Conservation (phyloP, 2,329 filamentous ascomycete genomes). For the Pseudogymnoascus sp. region DNA sequence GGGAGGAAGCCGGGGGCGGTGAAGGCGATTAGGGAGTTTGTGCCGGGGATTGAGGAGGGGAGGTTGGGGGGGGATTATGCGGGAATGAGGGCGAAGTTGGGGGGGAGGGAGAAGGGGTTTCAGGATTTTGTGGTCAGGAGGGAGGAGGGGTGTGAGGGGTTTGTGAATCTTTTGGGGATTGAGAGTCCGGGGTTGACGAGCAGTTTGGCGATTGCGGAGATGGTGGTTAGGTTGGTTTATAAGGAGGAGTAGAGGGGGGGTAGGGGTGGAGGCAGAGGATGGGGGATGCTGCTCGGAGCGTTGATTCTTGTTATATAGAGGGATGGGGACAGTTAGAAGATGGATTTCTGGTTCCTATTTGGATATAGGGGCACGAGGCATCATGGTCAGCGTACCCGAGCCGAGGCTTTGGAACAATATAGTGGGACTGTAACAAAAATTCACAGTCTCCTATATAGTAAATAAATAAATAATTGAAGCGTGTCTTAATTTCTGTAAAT, state of each 20-base stretch:
- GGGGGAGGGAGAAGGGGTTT: conserved; percentile 55
- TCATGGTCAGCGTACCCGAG: neutral
- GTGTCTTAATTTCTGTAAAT: neutral
- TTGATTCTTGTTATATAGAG: neutral
- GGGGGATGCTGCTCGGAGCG: neutral
- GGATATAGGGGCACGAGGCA: neutral
- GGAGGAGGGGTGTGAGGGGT: conserved; percentile 72
- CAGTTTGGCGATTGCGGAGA: conserved; percentile 74
- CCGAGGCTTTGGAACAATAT: neutral
- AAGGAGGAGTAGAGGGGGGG: neutral
- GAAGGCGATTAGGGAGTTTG: conserved; percentile 67
- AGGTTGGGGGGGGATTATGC: conserved; percentile 77
- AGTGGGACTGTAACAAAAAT: neutral
- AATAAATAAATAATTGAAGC: neutral
- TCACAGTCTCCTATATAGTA: neutral
- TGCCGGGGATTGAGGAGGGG: conserved; percentile 63
- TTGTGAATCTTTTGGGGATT: conserved; percentile 85
- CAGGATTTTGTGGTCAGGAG: conserved; percentile 75
- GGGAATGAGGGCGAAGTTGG: conserved; percentile 82
- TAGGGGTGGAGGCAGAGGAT: neutral
- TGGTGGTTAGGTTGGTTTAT: conserved; percentile 46
- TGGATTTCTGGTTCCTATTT: neutral
- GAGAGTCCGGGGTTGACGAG: conserved; percentile 91
- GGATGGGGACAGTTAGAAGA: neutral
- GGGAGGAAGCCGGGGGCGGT: conserved; percentile 60